Evolutionary conservation across 345 rosid species (phyloP).

Genomic region (Salix koriyanagi): DNA sequence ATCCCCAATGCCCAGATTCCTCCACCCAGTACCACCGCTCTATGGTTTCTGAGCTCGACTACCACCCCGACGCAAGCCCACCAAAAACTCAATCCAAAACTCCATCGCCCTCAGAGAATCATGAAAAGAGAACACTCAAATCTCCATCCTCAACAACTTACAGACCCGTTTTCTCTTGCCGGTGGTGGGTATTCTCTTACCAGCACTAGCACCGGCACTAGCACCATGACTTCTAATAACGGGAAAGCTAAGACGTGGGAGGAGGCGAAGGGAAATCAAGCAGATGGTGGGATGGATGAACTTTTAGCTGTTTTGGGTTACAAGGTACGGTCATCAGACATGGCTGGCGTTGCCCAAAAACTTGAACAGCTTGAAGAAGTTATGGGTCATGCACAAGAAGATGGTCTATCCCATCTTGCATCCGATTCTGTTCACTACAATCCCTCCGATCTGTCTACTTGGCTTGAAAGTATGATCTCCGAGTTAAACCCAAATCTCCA

Average conservation of each 20-base stretch:
- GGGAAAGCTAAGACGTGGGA: conserved; percentile 51
- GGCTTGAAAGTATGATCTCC: conserved; percentile 63
- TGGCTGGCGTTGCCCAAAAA: conserved; percentile 84
- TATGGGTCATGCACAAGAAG: conserved; percentile 57
- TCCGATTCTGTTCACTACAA: conserved; percentile 72
- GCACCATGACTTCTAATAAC: not conserved
- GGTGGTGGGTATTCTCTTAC: not conserved
- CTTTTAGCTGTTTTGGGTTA: conserved; percentile 66
- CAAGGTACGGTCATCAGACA: conserved; percentile 68
- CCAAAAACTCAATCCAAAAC: conserved; percentile 5
- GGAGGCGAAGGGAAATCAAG: conserved; percentile 22
- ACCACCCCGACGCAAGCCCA: not conserved
- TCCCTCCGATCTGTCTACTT: conserved; percentile 64
- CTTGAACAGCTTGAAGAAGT: conserved; percentile 73
- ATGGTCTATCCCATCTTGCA: conserved; percentile 51
- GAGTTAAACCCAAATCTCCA: conserved; percentile 49
- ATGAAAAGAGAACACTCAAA: conserved; percentile 57
- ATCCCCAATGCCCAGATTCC: conserved; percentile 44
- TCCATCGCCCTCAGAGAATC: not conserved
- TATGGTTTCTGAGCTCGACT: conserved; percentile 21
- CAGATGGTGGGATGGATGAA: conserved; percentile 65
- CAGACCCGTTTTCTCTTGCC: conserved; percentile 6
- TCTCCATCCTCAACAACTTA: conserved; percentile 16
- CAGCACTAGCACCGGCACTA: not conserved
- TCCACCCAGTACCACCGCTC: conserved; percentile 21